phyloP scores from a whole-genome alignment of 2,329 filamentous ascomycete species.

The Penicillium brevicompactum region DNA sequence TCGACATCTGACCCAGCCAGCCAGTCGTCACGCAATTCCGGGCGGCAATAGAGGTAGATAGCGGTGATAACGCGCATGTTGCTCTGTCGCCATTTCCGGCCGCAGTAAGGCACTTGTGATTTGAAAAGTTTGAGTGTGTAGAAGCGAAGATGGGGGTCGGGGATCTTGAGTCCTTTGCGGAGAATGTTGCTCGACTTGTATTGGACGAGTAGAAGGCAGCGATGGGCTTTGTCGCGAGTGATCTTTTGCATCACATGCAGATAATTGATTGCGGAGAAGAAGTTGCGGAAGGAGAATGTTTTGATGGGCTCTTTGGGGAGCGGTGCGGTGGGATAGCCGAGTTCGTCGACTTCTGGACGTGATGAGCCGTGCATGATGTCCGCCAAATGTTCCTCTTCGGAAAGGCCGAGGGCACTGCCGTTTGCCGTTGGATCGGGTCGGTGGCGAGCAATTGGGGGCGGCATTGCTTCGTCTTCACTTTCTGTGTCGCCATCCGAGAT shows the following conservation, averaged over 20 bases:
- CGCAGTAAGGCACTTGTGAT: conserved; percentile 96
- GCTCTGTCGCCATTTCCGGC: conserved; percentile 94
- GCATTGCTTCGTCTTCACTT: conserved; percentile 72
- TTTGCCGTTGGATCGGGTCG: conserved; percentile 35
- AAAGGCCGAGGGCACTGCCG: conserved; percentile 27
- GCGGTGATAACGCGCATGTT: conserved; percentile 99
- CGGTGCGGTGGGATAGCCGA: conserved; percentile 74
- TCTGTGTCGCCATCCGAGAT: conserved; percentile 40
- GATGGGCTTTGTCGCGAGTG: conserved; percentile 92
- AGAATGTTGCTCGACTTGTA: conserved; percentile 95
- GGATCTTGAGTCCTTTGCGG: conserved; percentile 86
- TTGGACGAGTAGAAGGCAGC: conserved; percentile 88
- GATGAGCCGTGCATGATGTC: conserved; percentile 32
- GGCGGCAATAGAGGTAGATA: conserved; percentile 89
- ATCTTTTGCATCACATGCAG: conserved; percentile 96
- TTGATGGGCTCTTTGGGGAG: conserved; percentile 74
- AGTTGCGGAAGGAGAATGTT: conserved; percentile 88
- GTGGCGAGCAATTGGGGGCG: conserved; percentile 76
- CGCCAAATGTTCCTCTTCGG: conserved; percentile 27
- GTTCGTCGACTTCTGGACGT: conserved; percentile 73
- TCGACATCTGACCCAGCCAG: conserved; percentile 86
- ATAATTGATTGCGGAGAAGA: conserved; percentile 94
- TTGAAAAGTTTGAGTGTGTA: conserved; percentile 99
- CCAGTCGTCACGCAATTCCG: conserved; percentile 94
- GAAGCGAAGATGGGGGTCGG: conserved; percentile 80